These are phyloP conservation scores for Penicillium pulvis DNA, from an alignment of 495 filamentous ascomycete genomes.

Conservation along the genomic window DNA sequence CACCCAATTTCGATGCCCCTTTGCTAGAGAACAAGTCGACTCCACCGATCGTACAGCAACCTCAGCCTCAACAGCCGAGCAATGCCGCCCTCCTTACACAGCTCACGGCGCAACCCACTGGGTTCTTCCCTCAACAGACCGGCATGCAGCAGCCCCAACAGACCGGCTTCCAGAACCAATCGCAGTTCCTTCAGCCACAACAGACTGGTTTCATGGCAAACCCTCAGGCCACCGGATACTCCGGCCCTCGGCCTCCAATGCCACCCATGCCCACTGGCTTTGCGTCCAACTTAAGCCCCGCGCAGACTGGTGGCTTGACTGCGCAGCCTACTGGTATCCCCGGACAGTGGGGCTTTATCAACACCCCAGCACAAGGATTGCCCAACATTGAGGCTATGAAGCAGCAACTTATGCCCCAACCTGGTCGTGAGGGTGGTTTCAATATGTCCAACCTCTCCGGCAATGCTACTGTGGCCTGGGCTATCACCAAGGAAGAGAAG, in stretches of 20 bases:
- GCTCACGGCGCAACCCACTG: conserved; percentile 70
- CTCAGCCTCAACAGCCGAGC: conserved; percentile 74
- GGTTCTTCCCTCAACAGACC: conserved; percentile 59
- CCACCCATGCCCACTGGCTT: conserved; percentile 93
- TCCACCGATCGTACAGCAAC: conserved; percentile 79
- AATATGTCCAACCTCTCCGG: conserved; percentile 86
- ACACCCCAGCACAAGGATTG: conserved; percentile 84
- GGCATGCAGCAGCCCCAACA: conserved; percentile 53
- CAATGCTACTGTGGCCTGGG: conserved; percentile 96
- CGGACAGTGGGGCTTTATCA: conserved; percentile 97
- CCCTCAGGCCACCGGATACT: conserved; percentile 64
- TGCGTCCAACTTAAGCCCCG: conserved; percentile 64
- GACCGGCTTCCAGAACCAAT: conserved; percentile 46
- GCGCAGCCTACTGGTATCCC: conserved; percentile 96
- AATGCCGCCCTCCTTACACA: conserved; percentile 78
- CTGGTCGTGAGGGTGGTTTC: conserved; percentile 88
- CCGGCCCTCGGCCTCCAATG: conserved; percentile 83
- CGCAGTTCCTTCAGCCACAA: conserved; percentile 47
- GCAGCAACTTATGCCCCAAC: conserved; percentile 97
- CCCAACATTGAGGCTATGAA: conserved; percentile 94
- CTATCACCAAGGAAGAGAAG: conserved; percentile 98
- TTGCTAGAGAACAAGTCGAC: conserved; percentile 62
- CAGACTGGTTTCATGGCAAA: conserved; percentile 53
- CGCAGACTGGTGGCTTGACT: conserved; percentile 63
- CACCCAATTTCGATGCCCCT: conserved; percentile 74